phyloP scores from a whole-genome alignment of 331 rosid species.

The Prunus yedoensis region DNA sequence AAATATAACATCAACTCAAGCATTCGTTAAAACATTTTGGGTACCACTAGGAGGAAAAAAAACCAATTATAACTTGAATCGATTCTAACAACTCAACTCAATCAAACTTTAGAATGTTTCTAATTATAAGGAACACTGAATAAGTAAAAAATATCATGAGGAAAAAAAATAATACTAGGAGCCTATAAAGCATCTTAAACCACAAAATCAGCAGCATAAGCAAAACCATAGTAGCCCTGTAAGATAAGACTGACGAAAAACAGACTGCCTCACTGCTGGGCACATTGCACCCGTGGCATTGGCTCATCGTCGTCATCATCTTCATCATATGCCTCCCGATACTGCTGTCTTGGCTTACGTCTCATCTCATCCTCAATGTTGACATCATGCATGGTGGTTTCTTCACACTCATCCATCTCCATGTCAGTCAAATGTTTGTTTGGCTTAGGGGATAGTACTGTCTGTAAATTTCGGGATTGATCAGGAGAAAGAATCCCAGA shows the following conservation, averaged over 20 bases:
- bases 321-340: slow-evolving; percentile 58
- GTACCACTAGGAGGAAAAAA: background rate
- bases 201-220: background rate
- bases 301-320: slow-evolving; percentile 53
- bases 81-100: background rate
- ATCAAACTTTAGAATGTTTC: background rate
- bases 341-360: slow-evolving; percentile 51
- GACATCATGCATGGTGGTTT: slow-evolving; percentile 66
- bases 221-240: background rate
- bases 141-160: background rate
- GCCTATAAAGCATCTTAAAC: slow-evolving; percentile 1
- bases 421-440: slow-evolving; percentile 43
- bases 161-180: background rate
- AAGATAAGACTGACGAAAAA: background rate
- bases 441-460: slow-evolving; percentile 37
- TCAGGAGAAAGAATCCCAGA: slow-evolving; percentile 48
- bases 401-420: slow-evolving; percentile 69
- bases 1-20: background rate
- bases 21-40: background rate
- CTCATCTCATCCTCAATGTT: slow-evolving; percentile 56
- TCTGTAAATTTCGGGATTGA: slow-evolving; percentile 43
- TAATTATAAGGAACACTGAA: background rate
- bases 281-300: slow-evolving; percentile 58
- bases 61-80: background rate
- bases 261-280: slow-evolving; percentile 50